Evolutionary conservation across 495 filamentous ascomycete genomes (phyloP).

Genomic region (Friedmanniomyces simplex): DNA sequence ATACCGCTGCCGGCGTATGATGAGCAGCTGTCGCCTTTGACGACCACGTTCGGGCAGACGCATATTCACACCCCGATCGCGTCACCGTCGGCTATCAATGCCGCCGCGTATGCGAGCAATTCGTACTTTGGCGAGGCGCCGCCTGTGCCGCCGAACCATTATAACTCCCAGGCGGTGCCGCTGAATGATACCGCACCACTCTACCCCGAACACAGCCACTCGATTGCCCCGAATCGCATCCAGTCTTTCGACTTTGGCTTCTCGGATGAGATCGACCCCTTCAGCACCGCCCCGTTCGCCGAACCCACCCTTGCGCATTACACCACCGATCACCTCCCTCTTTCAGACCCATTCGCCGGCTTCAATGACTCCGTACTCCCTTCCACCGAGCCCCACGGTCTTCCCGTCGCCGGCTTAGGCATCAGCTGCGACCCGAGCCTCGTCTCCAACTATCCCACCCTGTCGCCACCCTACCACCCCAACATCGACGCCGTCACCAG

Average conservation of each 20-base stretch:
- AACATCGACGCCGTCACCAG: not conserved
- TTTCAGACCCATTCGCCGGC: conserved; percentile 4
- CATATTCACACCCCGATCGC: conserved; percentile 17
- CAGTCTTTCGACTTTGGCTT: conserved; percentile 21
- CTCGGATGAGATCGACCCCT: not conserved
- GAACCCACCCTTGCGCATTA: not conserved
- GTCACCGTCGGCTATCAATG: conserved; percentile 11
- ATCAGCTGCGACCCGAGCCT: conserved; percentile 20
- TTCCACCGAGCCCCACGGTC: conserved; percentile 3
- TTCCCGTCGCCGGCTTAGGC: conserved; percentile 10
- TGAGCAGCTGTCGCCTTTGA: conserved; percentile 24
- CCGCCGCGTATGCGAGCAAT: conserved; percentile 6
- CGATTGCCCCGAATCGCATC: not conserved
- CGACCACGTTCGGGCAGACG: conserved; percentile 18
- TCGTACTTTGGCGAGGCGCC: conserved; percentile 6
- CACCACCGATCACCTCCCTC: not conserved
- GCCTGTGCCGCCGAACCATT: not conserved
- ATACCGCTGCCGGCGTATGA: conserved; percentile 17
- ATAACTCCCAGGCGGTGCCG: not conserved
- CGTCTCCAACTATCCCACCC: conserved; percentile 2
- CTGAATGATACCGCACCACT: conserved; percentile 19
- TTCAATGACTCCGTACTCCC: conserved; percentile 4
- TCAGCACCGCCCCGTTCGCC: conserved; percentile 1
- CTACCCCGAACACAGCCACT: conserved; percentile 6
- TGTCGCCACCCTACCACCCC: not conserved